Conservation (phyloP, 2,329 filamentous ascomycete species). For the Tolypocladium sp. region DNA sequence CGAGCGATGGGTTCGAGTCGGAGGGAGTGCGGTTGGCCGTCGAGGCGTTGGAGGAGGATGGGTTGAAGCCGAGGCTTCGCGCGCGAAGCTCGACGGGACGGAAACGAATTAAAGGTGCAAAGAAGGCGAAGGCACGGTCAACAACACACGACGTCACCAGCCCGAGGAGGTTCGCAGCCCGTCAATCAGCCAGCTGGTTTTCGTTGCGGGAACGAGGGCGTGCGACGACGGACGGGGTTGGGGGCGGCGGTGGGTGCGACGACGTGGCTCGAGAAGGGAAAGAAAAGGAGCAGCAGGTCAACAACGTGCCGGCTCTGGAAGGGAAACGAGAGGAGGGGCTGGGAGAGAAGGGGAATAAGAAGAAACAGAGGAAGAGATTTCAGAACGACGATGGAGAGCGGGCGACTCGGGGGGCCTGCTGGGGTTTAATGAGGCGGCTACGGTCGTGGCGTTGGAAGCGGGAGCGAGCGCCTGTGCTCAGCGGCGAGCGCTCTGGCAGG, state of each 20-base stretch:
- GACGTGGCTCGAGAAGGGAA: constrained; percentile 12
- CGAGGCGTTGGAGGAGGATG: constrained; percentile 24
- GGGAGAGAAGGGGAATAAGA: constrained; percentile 14
- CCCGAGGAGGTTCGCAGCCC: constrained; percentile 3
- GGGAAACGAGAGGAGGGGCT: constrained; percentile 7
- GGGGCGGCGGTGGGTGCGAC: constrained; percentile 16
- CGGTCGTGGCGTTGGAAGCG: constrained; percentile 13
- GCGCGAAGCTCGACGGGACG: constrained; percentile 14
- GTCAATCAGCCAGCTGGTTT: constrained; percentile 12
- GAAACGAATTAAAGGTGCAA: constrained; percentile 9
- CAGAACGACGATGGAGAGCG: constrained; percentile 14
- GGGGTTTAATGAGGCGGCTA: constrained; percentile 21
- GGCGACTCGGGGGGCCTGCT: constrained; percentile 16
- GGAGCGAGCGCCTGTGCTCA: constrained; percentile 3
- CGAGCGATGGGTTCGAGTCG: constrained; percentile 26
- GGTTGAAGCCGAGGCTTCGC: constrained; percentile 20
- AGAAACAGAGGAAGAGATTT: constrained; percentile 21
- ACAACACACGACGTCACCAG: constrained; percentile 13
- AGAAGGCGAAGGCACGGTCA: constrained; percentile 9
- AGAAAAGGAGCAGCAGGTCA: constrained; percentile 21
- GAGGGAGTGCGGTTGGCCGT: constrained; percentile 25
- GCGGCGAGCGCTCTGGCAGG: neutral
- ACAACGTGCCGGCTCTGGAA: constrained; percentile 1
- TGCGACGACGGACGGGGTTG: constrained; percentile 9
- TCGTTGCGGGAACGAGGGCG: constrained; percentile 4